phyloP scores from a whole-genome alignment of 169 alveolate species.

The Eimeria acervulina region DNA sequence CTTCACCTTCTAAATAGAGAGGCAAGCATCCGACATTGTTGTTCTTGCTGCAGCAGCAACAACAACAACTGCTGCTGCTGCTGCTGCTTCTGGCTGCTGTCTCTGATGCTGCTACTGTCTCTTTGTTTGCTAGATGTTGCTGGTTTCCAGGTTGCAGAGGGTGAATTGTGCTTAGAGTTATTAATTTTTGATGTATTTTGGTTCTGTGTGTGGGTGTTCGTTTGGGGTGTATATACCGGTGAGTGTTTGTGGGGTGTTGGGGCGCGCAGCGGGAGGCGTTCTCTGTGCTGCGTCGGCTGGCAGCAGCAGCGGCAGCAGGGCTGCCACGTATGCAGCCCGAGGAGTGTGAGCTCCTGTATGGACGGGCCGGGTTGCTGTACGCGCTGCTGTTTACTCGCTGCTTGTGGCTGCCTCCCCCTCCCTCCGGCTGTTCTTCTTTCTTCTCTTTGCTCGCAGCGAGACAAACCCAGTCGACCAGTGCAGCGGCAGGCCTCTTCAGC shows the following conservation, averaged over 20 bases:
- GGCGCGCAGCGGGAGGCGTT: conserved; percentile 23
- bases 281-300: conserved; percentile 26
- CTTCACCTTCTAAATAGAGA: conserved; percentile 17
- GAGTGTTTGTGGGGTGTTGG: too few species aligned
- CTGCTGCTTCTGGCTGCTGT: not conserved
- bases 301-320: conserved; percentile 46
- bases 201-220: too few species aligned
- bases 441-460: not conserved
- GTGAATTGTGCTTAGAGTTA: too few species aligned
- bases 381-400: conserved; percentile 87
- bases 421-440: conserved; percentile 23
- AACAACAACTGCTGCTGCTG: not conserved
- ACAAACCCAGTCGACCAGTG: not conserved
- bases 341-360: conserved; percentile 92
- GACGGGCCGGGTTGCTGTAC: conserved; percentile 93
- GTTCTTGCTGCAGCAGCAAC: not conserved
- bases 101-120: not conserved
- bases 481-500: not conserved
- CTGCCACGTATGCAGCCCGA: conserved; percentile 15
- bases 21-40: not conserved
- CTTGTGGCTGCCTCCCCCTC: conserved; percentile 77
- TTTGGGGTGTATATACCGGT: too few species aligned
- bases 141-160: too few species aligned
- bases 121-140: not conserved
- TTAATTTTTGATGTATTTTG: too few species aligned